Percentiles rank a stretch among this genome's conserved stretches.
phyloP scores from a whole-genome alignment of 306 rosid genomes.

The Trifolium subterraneum region DNA sequence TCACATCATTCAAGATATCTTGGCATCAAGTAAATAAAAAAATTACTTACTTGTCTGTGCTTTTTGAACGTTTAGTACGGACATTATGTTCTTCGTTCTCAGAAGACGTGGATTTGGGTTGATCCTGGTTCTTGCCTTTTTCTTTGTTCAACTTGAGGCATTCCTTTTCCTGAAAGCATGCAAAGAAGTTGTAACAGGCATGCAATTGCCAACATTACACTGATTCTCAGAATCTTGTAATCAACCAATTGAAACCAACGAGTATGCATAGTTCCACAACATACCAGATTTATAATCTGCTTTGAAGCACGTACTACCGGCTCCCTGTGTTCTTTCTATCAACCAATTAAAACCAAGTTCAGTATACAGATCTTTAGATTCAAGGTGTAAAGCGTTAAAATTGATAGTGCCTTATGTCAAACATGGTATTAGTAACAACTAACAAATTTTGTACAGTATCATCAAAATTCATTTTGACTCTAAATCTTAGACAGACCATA shows the following conservation, averaged over 20 bases:
- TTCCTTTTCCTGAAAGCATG: slow-evolving; percentile 74
- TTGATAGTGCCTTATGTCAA: background rate
- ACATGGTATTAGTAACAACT: background rate
- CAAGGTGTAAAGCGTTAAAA: background rate
- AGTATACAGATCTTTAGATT: background rate
- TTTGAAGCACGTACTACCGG: slow-evolving; percentile 63
- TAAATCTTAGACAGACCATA: background rate
- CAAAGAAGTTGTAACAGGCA: slow-evolving; percentile 31
- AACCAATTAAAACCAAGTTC: slow-evolving; percentile 43
- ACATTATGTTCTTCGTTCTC: slow-evolving; percentile 51
- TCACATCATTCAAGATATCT: slow-evolving; percentile 28
- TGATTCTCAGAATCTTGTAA: slow-evolving; percentile 7
- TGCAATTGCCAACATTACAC: slow-evolving; percentile 33
- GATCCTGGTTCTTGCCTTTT: slow-evolving; percentile 60
- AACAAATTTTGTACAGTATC: background rate
- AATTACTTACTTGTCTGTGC: slow-evolving; percentile 59
- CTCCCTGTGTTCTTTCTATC: slow-evolving; percentile 68
- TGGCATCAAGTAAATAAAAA: slow-evolving; percentile 16
- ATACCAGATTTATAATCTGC: slow-evolving; percentile 65
- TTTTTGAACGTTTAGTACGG: slow-evolving; percentile 37
- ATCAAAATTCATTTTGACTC: background rate
- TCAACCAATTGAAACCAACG: slow-evolving; percentile 22
- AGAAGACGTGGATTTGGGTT: slow-evolving; percentile 43
- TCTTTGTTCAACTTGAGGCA: slow-evolving; percentile 64
- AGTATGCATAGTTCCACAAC: slow-evolving; percentile 30